These are phyloP conservation scores for Aschersonia sp. DNA, from an alignment of 2,329 filamentous ascomycete genomes.

Conservation along the genomic window DNA sequence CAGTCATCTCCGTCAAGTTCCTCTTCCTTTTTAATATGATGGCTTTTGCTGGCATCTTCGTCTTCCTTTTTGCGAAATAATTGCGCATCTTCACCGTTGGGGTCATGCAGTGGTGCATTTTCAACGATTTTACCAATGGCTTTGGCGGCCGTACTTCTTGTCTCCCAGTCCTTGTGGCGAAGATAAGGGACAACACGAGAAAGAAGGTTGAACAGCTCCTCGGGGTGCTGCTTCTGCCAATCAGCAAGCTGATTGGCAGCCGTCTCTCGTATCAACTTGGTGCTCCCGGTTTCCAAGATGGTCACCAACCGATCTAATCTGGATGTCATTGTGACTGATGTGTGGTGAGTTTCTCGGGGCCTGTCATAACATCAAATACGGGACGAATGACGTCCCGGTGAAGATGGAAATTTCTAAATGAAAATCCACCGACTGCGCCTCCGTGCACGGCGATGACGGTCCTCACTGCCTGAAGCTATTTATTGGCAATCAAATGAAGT, in stretches of 20 bases:
- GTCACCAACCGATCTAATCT: slow-evolving; percentile 79
- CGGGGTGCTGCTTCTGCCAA: slow-evolving; percentile 94
- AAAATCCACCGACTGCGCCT: slow-evolving; percentile 7
- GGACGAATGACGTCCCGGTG: not conserved
- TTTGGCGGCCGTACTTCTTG: slow-evolving; percentile 80
- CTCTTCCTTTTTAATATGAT: slow-evolving; percentile 46
- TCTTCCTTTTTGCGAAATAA: slow-evolving; percentile 26
- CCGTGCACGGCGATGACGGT: not conserved
- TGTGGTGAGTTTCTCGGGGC: not conserved
- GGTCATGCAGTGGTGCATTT: slow-evolving; percentile 77
- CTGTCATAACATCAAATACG: not conserved
- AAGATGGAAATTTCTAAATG: not conserved
- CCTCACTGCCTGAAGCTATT: too few relatives aligned
- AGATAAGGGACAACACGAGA: slow-evolving; percentile 92
- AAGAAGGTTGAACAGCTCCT: slow-evolving; percentile 91
- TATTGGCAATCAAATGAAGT: too few relatives aligned
- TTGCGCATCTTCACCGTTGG: slow-evolving; percentile 58
- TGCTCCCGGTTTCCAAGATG: slow-evolving; percentile 94
- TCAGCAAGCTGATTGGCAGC: slow-evolving; percentile 94
- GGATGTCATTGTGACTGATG: slow-evolving; percentile 5
- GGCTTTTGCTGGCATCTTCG: slow-evolving; percentile 17
- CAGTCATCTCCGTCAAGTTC: slow-evolving; percentile 26
- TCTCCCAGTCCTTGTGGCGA: slow-evolving; percentile 93
- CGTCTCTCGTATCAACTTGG: slow-evolving; percentile 87
- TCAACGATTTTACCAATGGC: slow-evolving; percentile 89